Evolutionary conservation across 1,284 basidiomycete species (phyloP).

Genomic region (Cystobasidiaceae sp.): DNA sequence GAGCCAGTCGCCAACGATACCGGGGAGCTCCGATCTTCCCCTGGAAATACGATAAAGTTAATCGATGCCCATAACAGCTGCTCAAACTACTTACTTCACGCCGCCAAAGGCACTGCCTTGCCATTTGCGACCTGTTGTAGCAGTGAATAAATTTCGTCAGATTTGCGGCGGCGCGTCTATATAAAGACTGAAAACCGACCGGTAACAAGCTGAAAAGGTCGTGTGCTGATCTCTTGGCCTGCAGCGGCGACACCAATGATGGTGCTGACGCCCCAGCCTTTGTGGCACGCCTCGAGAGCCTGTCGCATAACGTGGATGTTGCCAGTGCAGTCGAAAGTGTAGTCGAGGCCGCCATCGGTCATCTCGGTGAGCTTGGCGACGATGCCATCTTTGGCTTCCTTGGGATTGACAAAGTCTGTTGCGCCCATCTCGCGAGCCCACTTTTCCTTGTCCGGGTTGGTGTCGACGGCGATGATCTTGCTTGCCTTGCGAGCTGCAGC

Average conservation of each 20-base stretch:
- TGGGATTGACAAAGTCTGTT: constrained; percentile 91
- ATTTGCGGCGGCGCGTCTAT: too few relatives aligned
- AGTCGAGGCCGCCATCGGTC: constrained; percentile 96
- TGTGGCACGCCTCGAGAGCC: constrained; percentile 95
- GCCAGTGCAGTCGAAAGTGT: constrained; percentile 94
- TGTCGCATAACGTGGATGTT: constrained; percentile 93
- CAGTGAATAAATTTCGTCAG: too few relatives aligned
- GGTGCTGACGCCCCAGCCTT: constrained; percentile 97
- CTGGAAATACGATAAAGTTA: background rate
- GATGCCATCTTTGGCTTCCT: constrained; percentile 66
- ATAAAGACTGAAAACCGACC: too few relatives aligned
- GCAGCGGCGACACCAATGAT: constrained; percentile 66
- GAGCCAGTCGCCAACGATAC: constrained; percentile 43
- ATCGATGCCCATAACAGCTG: background rate
- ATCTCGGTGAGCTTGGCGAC: constrained; percentile 86
- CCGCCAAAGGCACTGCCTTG: constrained; percentile 94
- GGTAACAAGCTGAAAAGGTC: constrained; percentile 79
- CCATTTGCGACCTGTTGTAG: constrained; percentile 90
- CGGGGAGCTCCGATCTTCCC: constrained; percentile 33
- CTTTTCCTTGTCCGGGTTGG: constrained; percentile 73
- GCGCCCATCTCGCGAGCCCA: constrained; percentile 95
- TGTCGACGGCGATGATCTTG: constrained; percentile 89
- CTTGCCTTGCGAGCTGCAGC: constrained; percentile 70
- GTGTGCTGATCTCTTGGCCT: constrained; percentile 94
- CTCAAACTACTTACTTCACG: constrained; percentile 71